These are phyloP conservation scores for Daldinia grandis DNA, from an alignment of 495 filamentous ascomycete species.

Conservation along the genomic window DNA sequence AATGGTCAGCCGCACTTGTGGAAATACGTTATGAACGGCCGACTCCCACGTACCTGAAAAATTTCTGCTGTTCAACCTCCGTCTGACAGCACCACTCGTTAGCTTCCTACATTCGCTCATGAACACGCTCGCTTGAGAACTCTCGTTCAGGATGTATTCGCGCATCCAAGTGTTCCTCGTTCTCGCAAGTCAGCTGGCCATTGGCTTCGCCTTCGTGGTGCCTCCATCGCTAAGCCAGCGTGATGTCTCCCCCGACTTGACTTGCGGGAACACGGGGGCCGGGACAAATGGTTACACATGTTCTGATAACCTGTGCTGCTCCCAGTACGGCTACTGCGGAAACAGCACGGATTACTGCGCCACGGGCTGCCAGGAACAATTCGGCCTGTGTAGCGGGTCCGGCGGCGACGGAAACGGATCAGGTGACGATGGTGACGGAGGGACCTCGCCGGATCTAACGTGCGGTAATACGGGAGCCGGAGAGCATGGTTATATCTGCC, in stretches of 20 bases:
- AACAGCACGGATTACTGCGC: constrained; percentile 51
- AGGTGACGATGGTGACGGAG: constrained; percentile 26
- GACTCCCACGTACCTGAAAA: neutral
- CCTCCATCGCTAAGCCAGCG: constrained; percentile 31
- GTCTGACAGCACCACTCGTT: neutral
- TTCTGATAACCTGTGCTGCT: constrained; percentile 49
- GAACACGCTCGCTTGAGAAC: constrained; percentile 16
- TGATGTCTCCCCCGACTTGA: constrained; percentile 50
- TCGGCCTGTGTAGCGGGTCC: constrained; percentile 46
- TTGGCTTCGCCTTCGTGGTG: constrained; percentile 19
- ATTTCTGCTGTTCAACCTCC: neutral
- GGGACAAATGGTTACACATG: constrained; percentile 48
- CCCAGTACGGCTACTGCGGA: constrained; percentile 52
- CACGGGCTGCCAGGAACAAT: constrained; percentile 51
- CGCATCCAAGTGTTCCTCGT: neutral
- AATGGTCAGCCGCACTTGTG: constrained; percentile 7
- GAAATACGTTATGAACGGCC: constrained; percentile 21
- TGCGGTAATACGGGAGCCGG: constrained; percentile 46
- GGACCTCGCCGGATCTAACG: constrained; percentile 38
- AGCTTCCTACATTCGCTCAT: constrained; percentile 24
- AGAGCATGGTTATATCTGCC: constrained; percentile 48
- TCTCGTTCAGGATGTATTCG: constrained; percentile 18
- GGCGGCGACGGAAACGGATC: constrained; percentile 29
- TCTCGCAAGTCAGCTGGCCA: constrained; percentile 5
- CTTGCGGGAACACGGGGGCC: constrained; percentile 46